phyloP scores from a whole-genome alignment of 345 rosid species.

The Eutrema heterophyllum region DNA sequence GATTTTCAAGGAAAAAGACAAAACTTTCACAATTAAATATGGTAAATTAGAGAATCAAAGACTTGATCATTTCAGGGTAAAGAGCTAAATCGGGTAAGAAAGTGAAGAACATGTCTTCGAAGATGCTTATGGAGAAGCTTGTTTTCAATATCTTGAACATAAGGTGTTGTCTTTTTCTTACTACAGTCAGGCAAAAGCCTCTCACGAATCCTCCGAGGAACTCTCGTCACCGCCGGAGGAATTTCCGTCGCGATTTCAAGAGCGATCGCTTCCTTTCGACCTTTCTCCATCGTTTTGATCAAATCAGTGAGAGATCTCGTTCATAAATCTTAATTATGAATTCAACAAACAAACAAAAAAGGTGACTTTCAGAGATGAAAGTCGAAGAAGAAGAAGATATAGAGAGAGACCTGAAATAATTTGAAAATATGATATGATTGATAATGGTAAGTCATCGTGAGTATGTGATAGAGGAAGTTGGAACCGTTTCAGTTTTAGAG shows the following conservation, averaged over 20 bases:
- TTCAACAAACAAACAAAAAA: neutral
- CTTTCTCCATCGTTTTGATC: slow-evolving; percentile 45
- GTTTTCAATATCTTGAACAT: slow-evolving; percentile 83
- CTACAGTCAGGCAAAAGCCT: slow-evolving; percentile 58
- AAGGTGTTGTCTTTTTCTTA: slow-evolving; percentile 50
- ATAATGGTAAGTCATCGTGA: too few relatives aligned
- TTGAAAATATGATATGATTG: too few relatives aligned
- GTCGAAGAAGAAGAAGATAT: slow-evolving; percentile 1
- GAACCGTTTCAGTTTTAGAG: too few relatives aligned
- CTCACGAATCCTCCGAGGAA: slow-evolving; percentile 77
- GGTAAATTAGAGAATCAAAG: slow-evolving; percentile 6
- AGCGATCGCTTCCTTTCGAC: slow-evolving; percentile 41
- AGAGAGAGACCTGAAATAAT: too few relatives aligned
- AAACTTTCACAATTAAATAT: neutral
- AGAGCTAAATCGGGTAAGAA: neutral
- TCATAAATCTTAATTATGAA: neutral
- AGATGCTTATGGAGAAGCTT: slow-evolving; percentile 87
- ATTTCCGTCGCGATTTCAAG: slow-evolving; percentile 50
- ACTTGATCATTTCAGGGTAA: slow-evolving; percentile 1
- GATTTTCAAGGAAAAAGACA: neutral
- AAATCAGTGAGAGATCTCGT: neutral
- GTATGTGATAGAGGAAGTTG: too few relatives aligned
- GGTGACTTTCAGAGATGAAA: slow-evolving; percentile 14
- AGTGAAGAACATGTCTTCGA: slow-evolving; percentile 70
- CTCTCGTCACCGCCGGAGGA: slow-evolving; percentile 35